Evolutionary conservation across 1,284 basidiomycete species (phyloP), one percentile per base, ranked within the genome.

Genomic region (Tilletia indica): DNA sequence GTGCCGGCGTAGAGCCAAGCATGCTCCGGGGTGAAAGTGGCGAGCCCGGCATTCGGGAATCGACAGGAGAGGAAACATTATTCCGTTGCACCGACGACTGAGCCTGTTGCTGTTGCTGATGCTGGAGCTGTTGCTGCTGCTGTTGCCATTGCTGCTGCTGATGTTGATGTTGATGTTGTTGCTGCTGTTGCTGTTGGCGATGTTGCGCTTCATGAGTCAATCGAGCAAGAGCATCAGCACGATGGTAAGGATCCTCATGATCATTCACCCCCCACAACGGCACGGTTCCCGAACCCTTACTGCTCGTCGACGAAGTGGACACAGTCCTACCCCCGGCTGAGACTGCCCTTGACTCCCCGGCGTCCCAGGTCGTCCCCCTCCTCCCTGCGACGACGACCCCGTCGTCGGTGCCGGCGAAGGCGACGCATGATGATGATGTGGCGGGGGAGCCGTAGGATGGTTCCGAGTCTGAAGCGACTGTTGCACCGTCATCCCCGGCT

Each of bases 401-500:
- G 9, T 14, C 42, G 42, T 45, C 42, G 45, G 39, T 21, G 68
- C 14, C 21, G 71, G 47, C 6, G 73, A 71, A 6, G 68, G 67
- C 21, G 70, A 71, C 19, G 70, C 71, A 21, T 71, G 72, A 14
- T 70, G 69, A 21, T 78, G 76, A 48, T 31, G 25, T 31, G 25
- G 25, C 25, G 25, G 25, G 25, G 42, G 9, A 45, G 14, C 9
- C 14, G 56, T 12, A 68, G 70, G 58, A 21, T 48, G 36, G 42
- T 48, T 56, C 31, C 39, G 49, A 0, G 73, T 69, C 58, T 75
- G 67, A 66, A 82, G 61, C 42, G 77, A 72, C 70, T 81, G 76
- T 67, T 81, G 81, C 19, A 82, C 78, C 14, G 80, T 82, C 80
- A 80, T 82, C 34, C 81, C 81, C 0, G 81, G 81, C 68, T 77